Evolutionary conservation across 768 basidiomycete species (phyloP), one percentile per base, ranked within the genome.

Genomic region (Mycena chlorophos): DNA sequence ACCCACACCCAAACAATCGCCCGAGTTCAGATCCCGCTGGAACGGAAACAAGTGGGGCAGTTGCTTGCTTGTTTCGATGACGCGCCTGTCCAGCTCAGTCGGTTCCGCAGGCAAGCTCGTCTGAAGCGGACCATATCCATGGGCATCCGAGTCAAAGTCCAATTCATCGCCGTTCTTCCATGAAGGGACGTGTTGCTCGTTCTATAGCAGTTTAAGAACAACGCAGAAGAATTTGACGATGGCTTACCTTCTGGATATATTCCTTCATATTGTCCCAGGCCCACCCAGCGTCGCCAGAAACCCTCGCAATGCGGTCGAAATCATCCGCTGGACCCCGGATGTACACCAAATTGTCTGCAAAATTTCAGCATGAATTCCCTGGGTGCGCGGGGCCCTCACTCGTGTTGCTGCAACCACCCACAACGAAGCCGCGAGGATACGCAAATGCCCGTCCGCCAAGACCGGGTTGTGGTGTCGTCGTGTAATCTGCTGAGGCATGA

Each of bases 331-430:
- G 56, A 8, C 69, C 69, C 17, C 67, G 65, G 12, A 52, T 56
- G 38, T 66, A 71, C 1, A 56, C 34, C 66, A 71, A 63, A 22
- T n/a, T 28, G 48, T 69, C 69, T 69, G n/a, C 5, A 37, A 10
- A 3, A 20, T n/a, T n/a, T 17, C 31, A 34, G 40, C 13, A 13
- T 8, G 40, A 14, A 2, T 42, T 54, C 20, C 40, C 14, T 6
- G 28, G 17, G n/a, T 30, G 29, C 42, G 54, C 23, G 14, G 22
- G 34, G 13, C 8, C 13, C 67, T 22, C 42, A 72, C 71, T 72
- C 53, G 66, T 61, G 28, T 61, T 56, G 54, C 66, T 70, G 23
- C 58, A 55, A 3, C 71, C 72, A 13, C 72, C 71, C 14, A 73
- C 43, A 14, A 70, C 58, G 31, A 55, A 55, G 0, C 72, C 72